A percentile compares a stretch with the other conserved stretches of the same genome.
Conservation (phyloP, 108 stramenopile species). For the Chaetoceros tenuissimus region DNA sequence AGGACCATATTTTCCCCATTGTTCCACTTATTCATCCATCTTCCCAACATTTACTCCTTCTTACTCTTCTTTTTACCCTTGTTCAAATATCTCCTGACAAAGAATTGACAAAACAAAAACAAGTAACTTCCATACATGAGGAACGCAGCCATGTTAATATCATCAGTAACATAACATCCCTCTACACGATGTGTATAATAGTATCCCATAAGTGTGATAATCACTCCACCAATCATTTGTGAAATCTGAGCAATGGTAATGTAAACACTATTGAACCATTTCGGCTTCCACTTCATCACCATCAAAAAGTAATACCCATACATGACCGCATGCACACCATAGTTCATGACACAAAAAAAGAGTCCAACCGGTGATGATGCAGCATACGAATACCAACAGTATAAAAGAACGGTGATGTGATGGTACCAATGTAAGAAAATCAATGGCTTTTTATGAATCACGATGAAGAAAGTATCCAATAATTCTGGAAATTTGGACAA, state of each 20-base stretch:
- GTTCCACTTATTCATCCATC: too few relatives aligned
- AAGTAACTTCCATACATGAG: conserved; percentile 12
- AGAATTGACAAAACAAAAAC: conserved; percentile 10
- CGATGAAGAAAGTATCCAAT: conserved; percentile 95
- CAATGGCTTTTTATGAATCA: conserved; percentile 91
- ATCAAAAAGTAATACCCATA: conserved; percentile 76
- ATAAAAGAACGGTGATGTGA: conserved; percentile 93
- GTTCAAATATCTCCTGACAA: conserved; percentile 2
- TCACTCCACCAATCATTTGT: conserved; percentile 31
- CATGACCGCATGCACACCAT: conserved; percentile 98
- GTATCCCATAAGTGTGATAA: conserved; percentile 1
- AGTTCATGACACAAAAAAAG: conserved; percentile 98
- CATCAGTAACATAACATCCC: conserved; percentile 4
- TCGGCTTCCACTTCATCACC: conserved; percentile 11
- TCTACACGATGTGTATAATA: neutral
- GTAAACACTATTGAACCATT: conserved; percentile 5
- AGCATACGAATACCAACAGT: conserved; percentile 95
- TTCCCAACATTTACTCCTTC: too few relatives aligned
- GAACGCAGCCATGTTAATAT: conserved; percentile 4
- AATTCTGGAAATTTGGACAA: conserved; percentile 86
- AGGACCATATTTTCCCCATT: too few relatives aligned
- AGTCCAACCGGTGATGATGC: conserved; percentile 75
- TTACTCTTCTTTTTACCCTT: too few relatives aligned
- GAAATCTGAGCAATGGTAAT: conserved; percentile 29
- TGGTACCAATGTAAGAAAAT: conserved; percentile 99